These are phyloP conservation scores for Aspergillus felis DNA, from an alignment of 2,329 filamentous ascomycete genomes.

Conservation along the genomic window DNA sequence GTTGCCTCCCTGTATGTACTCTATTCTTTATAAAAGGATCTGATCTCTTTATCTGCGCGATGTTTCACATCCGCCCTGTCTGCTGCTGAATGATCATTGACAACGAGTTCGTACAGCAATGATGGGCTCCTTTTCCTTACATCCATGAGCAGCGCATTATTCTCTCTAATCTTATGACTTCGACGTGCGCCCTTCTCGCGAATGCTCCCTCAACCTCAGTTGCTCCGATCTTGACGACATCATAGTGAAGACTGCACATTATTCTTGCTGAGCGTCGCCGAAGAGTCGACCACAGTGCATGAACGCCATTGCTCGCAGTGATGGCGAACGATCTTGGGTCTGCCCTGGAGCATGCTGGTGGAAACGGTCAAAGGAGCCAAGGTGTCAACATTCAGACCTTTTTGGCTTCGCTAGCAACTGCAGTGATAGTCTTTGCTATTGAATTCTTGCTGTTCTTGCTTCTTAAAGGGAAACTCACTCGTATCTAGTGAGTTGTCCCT, in stretches of 20 bases:
- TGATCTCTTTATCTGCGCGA: conserved; percentile 2
- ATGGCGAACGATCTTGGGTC: conserved; percentile 28
- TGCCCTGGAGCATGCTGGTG: conserved; percentile 34
- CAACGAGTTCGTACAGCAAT: neutral
- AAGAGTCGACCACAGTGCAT: neutral
- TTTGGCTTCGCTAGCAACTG: conserved; percentile 60
- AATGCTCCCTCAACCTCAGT: neutral
- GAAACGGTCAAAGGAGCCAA: conserved; percentile 30
- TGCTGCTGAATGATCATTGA: neutral
- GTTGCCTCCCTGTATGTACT: neutral
- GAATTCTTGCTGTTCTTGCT: conserved; percentile 68
- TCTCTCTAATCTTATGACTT: neutral
- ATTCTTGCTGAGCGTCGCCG: neutral
- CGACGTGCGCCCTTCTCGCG: neutral
- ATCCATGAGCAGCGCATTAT: neutral
- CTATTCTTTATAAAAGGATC: neutral
- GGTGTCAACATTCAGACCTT: conserved; percentile 50
- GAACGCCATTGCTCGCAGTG: conserved; percentile 6
- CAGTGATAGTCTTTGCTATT: conserved; percentile 59
- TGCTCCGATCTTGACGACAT: neutral
- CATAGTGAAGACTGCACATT: neutral
- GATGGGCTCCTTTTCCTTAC: neutral
- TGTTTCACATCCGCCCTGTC: neutral
- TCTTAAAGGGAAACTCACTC: conserved; percentile 70
- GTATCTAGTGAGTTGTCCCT: conserved; percentile 68